Percentiles rank a stretch among this genome's conserved stretches.
Conservation (phyloP, 495 filamentous ascomycete genomes). For the Geopyxis carbonaria region DNA sequence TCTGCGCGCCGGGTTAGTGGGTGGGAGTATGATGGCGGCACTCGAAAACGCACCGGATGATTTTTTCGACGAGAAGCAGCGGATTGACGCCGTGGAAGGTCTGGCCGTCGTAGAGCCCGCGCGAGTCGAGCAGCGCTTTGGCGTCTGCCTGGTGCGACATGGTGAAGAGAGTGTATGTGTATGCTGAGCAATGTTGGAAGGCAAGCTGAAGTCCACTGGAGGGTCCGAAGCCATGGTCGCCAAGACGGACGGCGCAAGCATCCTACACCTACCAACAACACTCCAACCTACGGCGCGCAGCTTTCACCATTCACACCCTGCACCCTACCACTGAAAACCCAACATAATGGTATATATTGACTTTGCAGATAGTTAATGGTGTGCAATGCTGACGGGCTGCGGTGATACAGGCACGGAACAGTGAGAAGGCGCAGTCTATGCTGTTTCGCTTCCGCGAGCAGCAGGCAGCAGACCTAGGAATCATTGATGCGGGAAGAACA, state of each 20-base stretch:
- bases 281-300: background rate
- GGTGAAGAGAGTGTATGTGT: background rate
- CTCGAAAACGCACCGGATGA: slow-evolving; percentile 31
- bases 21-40: background rate
- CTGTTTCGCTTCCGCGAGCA: slow-evolving; percentile 98
- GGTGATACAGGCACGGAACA: slow-evolving; percentile 41
- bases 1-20: slow-evolving; percentile 19
- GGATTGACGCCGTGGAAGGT: slow-evolving; percentile 56
- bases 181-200: background rate
- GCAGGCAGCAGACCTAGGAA: slow-evolving; percentile 89
- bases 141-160: slow-evolving; percentile 32
- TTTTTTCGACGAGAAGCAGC: slow-evolving; percentile 52
- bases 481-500: slow-evolving; percentile 81
- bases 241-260: slow-evolving; percentile 2
- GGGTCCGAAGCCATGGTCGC: background rate
- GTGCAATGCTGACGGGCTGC: slow-evolving; percentile 3
- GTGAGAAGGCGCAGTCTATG: slow-evolving; percentile 98
- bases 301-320: background rate
- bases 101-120: slow-evolving; percentile 38
- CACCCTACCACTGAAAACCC: background rate
- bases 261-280: background rate
- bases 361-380: background rate
- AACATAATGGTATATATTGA: slow-evolving; percentile 1
- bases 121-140: slow-evolving; percentile 29
- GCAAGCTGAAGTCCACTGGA: background rate